Percentiles rank a stretch among this genome's conserved stretches.
phyloP scores from a whole-genome alignment of 2,329 filamentous ascomycete genomes.

The Aspergillus hortae region DNA sequence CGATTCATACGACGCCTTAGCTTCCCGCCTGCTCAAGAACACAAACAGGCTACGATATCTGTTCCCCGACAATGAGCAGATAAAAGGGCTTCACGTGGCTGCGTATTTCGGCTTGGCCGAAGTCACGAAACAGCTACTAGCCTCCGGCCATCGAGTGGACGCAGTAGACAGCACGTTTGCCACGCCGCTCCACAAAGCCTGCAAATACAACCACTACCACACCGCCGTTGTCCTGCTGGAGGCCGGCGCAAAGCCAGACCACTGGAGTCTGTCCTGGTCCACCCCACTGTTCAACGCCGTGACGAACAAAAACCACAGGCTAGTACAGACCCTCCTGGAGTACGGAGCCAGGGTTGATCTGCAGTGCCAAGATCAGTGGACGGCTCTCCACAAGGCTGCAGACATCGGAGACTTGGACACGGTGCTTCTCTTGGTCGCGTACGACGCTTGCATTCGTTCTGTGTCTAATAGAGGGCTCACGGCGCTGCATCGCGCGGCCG shows the following conservation, averaged over 20 bases:
- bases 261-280: not conserved
- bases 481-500: conserved; percentile 5
- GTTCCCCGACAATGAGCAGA: not conserved
- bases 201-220: not conserved
- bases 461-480: not conserved
- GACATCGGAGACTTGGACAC: conserved; percentile 1
- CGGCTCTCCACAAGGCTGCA: conserved; percentile 3
- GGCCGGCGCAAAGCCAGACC: not conserved
- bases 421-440: not conserved
- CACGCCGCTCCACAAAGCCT: not conserved
- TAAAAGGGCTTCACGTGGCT: conserved; percentile 1
- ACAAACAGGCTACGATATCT: not conserved
- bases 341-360: not conserved
- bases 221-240: not conserved
- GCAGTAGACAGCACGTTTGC: not conserved
- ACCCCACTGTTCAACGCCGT: not conserved
- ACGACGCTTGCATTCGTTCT: not conserved
- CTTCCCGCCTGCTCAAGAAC: not conserved
- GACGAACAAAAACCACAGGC: not conserved
- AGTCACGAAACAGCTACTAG: not conserved
- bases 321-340: not conserved
- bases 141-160: not conserved
- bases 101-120: not conserved
- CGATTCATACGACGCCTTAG: not conserved
- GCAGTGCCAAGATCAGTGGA: not conserved